These are phyloP conservation scores for Diospyros lotus DNA, from an alignment of 148 eudicot genomes.

Conservation along the genomic window DNA sequence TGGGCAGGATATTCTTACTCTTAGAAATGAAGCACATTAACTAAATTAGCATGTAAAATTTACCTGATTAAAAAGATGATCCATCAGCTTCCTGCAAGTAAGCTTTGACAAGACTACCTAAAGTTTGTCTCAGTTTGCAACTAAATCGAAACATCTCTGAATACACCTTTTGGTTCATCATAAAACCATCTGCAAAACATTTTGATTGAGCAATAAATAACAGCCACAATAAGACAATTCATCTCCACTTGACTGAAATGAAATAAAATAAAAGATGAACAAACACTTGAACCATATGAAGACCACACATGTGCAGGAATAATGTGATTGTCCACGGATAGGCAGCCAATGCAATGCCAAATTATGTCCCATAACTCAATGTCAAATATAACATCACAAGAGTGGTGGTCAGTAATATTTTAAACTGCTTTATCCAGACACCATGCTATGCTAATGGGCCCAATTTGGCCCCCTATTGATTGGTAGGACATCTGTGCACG, in stretches of 20 bases:
- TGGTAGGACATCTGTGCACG: too few relatives aligned
- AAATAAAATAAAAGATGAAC: not conserved
- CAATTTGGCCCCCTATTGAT: too few relatives aligned
- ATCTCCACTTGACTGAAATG: constrained; percentile 2
- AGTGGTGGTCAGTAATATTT: too few relatives aligned
- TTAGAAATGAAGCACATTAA: not conserved
- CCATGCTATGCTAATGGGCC: too few relatives aligned
- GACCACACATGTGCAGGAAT: not conserved
- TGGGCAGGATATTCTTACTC: not conserved
- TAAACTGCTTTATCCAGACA: too few relatives aligned
- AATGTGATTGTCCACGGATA: not conserved
- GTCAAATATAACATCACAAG: not conserved
- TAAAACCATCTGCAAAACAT: constrained; percentile 75
- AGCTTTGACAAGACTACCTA: not conserved
- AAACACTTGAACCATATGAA: constrained; percentile 1
- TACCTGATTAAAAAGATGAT: constrained; percentile 6
- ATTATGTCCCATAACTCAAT: not conserved
- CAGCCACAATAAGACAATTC: not conserved
- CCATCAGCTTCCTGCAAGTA: constrained; percentile 5
- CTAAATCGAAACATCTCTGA: constrained; percentile 68
- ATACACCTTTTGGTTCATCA: constrained; percentile 68
- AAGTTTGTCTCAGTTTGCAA: not conserved
- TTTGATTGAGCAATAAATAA: constrained; percentile 8
- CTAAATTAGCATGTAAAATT: not conserved
- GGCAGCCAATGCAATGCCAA: not conserved